Base-by-base conservation (phyloP, 306 rosid genomes). In the Delonix regia region DNA sequence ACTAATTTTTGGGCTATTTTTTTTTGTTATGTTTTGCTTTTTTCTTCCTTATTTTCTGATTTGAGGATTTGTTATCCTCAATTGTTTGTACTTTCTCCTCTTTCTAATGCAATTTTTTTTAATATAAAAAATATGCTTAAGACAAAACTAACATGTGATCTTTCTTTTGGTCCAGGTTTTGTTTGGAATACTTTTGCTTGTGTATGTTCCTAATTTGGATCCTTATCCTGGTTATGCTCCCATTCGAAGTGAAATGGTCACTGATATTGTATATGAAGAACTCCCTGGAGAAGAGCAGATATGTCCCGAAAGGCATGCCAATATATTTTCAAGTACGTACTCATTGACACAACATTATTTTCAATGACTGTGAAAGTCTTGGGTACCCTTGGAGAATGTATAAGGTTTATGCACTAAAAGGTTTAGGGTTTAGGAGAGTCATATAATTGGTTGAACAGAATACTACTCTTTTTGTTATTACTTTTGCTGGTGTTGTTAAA, bases 191-290 rank as follows among this genome's bases (percentile, higher is more conserved):
- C 91, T 94, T 56, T 85, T 92, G 83, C 87, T 92, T 61, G 85
- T 91, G 65, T 86, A 94, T 38, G 44, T 83, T 77, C 99, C 99
- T 53, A 48, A 82, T 71, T 86, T 94, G 93, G 99, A 89, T 85
- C 92, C 97, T 47, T 90, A 89, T 86, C 97, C 97, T 45, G 97
- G 95, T 68, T 90, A 89, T 85, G 74, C 84, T 10, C 93, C 95
- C 69, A 74, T 94, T 51, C 85, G 41, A 72, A 76, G 81, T 84
- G 99, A 90, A 78, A 36, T 78, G 73, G 73, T 80, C 62, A 85
- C 85, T 79, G 97, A 87, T 84, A 82, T 72, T 78, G 90, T 88
- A 42, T 94, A 90, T 79, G 95, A 86, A 82, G 97, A 89, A 84
- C 97, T 94, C 70, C 95, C 95, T 38, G 95, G 88, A 62, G 97